These are phyloP conservation scores for Colletotrichum lini DNA, from an alignment of 2,329 filamentous ascomycete species.

Conservation along the genomic window DNA sequence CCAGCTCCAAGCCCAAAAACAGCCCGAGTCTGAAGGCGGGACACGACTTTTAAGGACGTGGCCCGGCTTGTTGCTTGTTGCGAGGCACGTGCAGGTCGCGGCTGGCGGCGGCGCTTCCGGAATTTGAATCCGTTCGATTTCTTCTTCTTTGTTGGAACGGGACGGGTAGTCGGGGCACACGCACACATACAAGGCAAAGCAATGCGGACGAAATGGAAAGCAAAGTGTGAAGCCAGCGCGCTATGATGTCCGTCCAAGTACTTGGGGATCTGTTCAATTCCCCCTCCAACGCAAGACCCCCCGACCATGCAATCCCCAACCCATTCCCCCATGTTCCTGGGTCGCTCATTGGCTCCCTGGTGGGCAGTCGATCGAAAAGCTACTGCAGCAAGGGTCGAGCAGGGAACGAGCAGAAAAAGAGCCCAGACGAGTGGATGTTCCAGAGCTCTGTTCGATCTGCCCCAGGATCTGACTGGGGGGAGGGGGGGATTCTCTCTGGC, in stretches of 20 bases:
- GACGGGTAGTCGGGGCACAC: too few relatives aligned
- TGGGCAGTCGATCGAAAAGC: slow-evolving; percentile 35
- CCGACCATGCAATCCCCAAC: slow-evolving; percentile 1
- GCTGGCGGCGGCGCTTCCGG: slow-evolving; percentile 33
- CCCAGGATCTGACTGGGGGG: slow-evolving; percentile 35
- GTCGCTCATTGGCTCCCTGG: slow-evolving; percentile 33
- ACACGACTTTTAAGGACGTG: slow-evolving; percentile 12
- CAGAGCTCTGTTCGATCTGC: slow-evolving; percentile 42
- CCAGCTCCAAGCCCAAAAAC: slow-evolving; percentile 19
- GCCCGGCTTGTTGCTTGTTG: slow-evolving; percentile 26
- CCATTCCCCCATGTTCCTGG: slow-evolving; percentile 9
- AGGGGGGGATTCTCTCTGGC: slow-evolving; percentile 28
- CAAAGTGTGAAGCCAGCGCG: slow-evolving; percentile 22
- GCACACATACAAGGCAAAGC: neutral
- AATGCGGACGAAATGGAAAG: neutral
- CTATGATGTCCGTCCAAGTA: slow-evolving; percentile 33
- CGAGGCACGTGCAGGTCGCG: slow-evolving; percentile 36
- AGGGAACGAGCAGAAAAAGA: slow-evolving; percentile 34
- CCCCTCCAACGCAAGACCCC: slow-evolving; percentile 3
- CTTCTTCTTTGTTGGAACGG: slow-evolving; percentile 22
- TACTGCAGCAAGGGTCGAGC: slow-evolving; percentile 36
- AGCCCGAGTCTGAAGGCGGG: slow-evolving; percentile 28
- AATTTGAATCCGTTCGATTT: slow-evolving; percentile 5
- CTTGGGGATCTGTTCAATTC: neutral
- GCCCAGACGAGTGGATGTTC: slow-evolving; percentile 39